These are phyloP conservation scores for Sporothrix schenckii DNA, from an alignment of 2,329 filamentous ascomycete species.

Conservation along the genomic window DNA sequence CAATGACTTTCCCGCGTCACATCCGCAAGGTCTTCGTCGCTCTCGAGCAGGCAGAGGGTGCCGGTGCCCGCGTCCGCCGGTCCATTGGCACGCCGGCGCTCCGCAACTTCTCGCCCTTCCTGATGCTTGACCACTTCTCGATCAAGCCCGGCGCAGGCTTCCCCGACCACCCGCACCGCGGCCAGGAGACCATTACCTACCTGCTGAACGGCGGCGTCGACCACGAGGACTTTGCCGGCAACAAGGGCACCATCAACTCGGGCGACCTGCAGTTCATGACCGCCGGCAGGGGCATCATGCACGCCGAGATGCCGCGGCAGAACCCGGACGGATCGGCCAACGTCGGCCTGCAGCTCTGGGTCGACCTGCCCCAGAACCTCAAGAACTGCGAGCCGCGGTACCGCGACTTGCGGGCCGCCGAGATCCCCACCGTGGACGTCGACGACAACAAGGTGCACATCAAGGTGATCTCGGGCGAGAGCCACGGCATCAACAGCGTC, in stretches of 20 bases:
- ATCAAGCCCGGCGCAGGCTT: constrained; percentile 82
- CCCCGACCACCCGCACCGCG: constrained; percentile 81
- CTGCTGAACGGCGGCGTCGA: constrained; percentile 82
- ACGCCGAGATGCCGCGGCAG: constrained; percentile 90
- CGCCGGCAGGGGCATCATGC: constrained; percentile 85
- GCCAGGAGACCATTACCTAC: constrained; percentile 88
- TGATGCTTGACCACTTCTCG: constrained; percentile 94
- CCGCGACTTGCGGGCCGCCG: constrained; percentile 74
- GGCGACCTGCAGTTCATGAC: constrained; percentile 99
- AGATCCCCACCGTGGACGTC: constrained; percentile 75
- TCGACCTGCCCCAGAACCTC: constrained; percentile 79
- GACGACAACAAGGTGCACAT: constrained; percentile 75
- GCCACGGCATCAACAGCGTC: constrained; percentile 80
- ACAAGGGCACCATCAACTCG: constrained; percentile 77
- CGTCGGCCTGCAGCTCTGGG: constrained; percentile 92
- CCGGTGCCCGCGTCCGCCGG: constrained; percentile 81
- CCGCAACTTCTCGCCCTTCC: constrained; percentile 85
- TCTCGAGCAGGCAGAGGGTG: constrained; percentile 83
- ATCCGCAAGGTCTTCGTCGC: constrained; percentile 85
- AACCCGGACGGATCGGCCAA: constrained; percentile 76
- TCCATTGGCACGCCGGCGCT: constrained; percentile 83
- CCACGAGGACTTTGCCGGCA: constrained; percentile 89
- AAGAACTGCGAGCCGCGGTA: constrained; percentile 92
- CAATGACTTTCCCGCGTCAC: constrained; percentile 69
- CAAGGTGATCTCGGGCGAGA: constrained; percentile 88